Base-by-base conservation (phyloP, 2,329 filamentous ascomycete genomes). In the Pezicula neosporulosa region DNA sequence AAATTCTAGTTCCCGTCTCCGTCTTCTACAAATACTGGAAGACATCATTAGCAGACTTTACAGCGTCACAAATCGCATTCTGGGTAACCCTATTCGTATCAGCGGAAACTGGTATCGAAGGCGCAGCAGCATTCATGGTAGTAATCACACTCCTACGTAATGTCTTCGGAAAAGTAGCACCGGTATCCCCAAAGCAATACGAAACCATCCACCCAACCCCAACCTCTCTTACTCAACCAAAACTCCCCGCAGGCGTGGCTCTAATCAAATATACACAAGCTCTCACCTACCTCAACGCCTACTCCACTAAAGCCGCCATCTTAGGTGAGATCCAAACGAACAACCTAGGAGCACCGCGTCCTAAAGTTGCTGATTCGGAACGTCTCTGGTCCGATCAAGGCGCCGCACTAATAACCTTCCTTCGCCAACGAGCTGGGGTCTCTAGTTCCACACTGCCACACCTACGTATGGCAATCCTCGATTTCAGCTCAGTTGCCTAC, bases 11-110 rank as follows among this genome's bases (percentile, higher is more conserved):
- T 8, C 43, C 47, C 15, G 60, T 36, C 19, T 38, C 28, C 9
- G 51, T 50, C 4, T 56, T 55, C 21, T 85, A 83, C 63, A 70
- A 72, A 8, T 86, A 82, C 68, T 87, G 83, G 81, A 78, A 78
- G 56, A 80, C 82, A 2, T 85, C 81, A 0, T 72, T 86, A 4
- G 77, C 81, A 12, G 84, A 87, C 65, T 86, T 86, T 59, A 74
- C 81, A 47, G 77, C 81, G 0, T 76, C 78, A 30, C 83, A 84
- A 78, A 72, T 86, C 28, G 77, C 82, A 2, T 80, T 86, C 59
- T 86, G 82, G 79, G 73, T 86, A 3, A 84, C 82, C 0, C 74
- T 86, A 5, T 86, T 86, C 60, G 77, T 80, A 2, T 79, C 77
- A 0, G 81, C 79, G 0, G 82, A 86, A 57, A 73, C 81, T 36